A percentile compares a stretch with the other conserved stretches of the same genome.
phyloP scores from a whole-genome alignment of 1,284 basidiomycete species.

The Apiotrichum brassicae region DNA sequence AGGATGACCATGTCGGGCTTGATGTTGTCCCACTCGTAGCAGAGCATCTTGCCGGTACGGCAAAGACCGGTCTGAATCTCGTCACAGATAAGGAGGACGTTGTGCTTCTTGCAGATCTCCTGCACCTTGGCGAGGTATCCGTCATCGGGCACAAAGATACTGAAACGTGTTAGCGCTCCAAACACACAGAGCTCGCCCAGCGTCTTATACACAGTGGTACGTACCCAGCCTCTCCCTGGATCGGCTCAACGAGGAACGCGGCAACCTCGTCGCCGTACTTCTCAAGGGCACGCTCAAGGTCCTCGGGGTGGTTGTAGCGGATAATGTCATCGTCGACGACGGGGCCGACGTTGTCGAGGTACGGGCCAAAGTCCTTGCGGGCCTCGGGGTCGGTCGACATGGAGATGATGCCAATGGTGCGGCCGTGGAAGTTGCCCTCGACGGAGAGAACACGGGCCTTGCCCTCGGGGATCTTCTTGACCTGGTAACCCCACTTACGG shows the following conservation, averaged over 20 bases:
- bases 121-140: slow-evolving; percentile 77
- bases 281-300: slow-evolving; percentile 75
- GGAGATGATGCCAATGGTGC: slow-evolving; percentile 81
- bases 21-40: slow-evolving; percentile 79
- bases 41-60: slow-evolving; percentile 54
- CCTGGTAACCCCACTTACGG: slow-evolving; percentile 82
- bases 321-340: slow-evolving; percentile 54
- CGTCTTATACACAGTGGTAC: slow-evolving; percentile 43
- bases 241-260: slow-evolving; percentile 93
- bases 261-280: slow-evolving; percentile 77
- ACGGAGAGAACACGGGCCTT: slow-evolving; percentile 83
- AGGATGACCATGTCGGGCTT: slow-evolving; percentile 89
- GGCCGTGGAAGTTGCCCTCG: slow-evolving; percentile 91
- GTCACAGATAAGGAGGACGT: slow-evolving; percentile 92
- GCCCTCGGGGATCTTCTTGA: slow-evolving; percentile 75
- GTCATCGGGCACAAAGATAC: slow-evolving; percentile 84
- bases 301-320: slow-evolving; percentile 73
- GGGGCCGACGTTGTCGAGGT: slow-evolving; percentile 78
- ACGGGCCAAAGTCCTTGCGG: slow-evolving; percentile 83
- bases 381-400: slow-evolving; percentile 96
- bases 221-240: slow-evolving; percentile 95
- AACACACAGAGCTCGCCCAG: no score
- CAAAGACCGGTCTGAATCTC: slow-evolving; percentile 81
- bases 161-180: slow-evolving; percentile 30
- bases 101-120: slow-evolving; percentile 84